Conservation (phyloP, 108 stramenopile genomes). For the Cyclotella choctawhatcheeana region DNA sequence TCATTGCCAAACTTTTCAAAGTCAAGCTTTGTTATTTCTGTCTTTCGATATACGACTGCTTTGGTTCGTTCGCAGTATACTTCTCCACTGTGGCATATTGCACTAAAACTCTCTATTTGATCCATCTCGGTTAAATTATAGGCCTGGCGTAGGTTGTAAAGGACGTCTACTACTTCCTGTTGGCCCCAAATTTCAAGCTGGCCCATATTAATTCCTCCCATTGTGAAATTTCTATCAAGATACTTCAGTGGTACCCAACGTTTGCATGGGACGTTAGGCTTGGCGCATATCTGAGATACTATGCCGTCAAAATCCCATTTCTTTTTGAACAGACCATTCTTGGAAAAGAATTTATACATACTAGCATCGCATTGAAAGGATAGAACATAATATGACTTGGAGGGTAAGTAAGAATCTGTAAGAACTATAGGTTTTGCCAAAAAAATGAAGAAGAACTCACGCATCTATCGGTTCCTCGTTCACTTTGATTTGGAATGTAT, state of each 20-base stretch:
- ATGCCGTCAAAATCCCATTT: constrained; percentile 50
- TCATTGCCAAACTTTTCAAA: constrained; percentile 59
- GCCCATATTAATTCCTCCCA: constrained; percentile 33
- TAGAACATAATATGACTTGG: no score
- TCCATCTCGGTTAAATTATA: constrained; percentile 44
- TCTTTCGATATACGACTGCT: constrained; percentile 46
- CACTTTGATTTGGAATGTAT: constrained; percentile 42
- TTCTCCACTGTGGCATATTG: constrained; percentile 45
- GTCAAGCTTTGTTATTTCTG: constrained; percentile 54
- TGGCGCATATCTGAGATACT: constrained; percentile 44
- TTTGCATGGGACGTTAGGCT: constrained; percentile 43
- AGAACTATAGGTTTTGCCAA: neutral
- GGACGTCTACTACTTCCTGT: constrained; percentile 57
- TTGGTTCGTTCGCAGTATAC: constrained; percentile 41
- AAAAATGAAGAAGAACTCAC: constrained; percentile 2
- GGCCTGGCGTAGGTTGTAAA: constrained; percentile 34
- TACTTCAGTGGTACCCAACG: constrained; percentile 48
- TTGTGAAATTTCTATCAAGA: constrained; percentile 39
- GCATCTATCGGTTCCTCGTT: constrained; percentile 58
- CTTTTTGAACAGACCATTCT: constrained; percentile 52
- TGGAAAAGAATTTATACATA: constrained; percentile 44
- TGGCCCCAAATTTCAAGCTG: constrained; percentile 49
- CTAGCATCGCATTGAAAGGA: neutral
- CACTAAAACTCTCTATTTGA: constrained; percentile 43
- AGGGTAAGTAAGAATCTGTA: neutral